A percentile compares a stretch with the other conserved stretches of the same genome.
phyloP scores from a whole-genome alignment of 352 stramenopile species.

The Stramenopiles sp. region DNA sequence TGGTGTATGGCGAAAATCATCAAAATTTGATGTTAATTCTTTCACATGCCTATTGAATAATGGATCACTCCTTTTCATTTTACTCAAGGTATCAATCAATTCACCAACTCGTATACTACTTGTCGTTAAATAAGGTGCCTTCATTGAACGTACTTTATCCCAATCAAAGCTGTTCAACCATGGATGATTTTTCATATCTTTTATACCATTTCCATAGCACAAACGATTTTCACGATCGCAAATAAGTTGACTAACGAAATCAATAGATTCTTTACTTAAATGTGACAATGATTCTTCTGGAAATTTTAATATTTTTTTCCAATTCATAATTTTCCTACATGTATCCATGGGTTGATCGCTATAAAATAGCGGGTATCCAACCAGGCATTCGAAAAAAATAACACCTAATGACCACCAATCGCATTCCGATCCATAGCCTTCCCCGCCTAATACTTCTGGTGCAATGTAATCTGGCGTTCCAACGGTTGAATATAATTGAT shows the following conservation, averaged over 20 bases:
- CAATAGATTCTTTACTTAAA: constrained; percentile 12
- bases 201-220: constrained; percentile 65
- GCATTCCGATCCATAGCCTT: constrained; percentile 62
- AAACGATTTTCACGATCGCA: constrained; percentile 77
- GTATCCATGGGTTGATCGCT: constrained; percentile 84
- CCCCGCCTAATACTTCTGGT: too few relatives aligned
- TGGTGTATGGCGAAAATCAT: too few relatives aligned
- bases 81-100: constrained; percentile 68
- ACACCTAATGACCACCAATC: constrained; percentile 98
- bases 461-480: constrained; percentile 98
- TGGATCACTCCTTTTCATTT: constrained; percentile 51
- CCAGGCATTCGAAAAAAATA: constrained; percentile 98
- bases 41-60: constrained; percentile 66
- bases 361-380: constrained; percentile 98
- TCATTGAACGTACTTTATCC: constrained; percentile 45
- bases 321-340: constrained; percentile 80
- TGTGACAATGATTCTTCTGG: constrained; percentile 12
- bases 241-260: constrained; percentile 62
- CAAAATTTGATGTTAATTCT: constrained; percentile 84
- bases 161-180: constrained; percentile 88
- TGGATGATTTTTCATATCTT: constrained; percentile 86
- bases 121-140: constrained; percentile 62
- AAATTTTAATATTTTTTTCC: constrained; percentile 46
- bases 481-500: constrained; percentile 89
- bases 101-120: constrained; percentile 44